Base-by-base conservation (phyloP, 495 filamentous ascomycete species). In the Pyronema domesticum region DNA sequence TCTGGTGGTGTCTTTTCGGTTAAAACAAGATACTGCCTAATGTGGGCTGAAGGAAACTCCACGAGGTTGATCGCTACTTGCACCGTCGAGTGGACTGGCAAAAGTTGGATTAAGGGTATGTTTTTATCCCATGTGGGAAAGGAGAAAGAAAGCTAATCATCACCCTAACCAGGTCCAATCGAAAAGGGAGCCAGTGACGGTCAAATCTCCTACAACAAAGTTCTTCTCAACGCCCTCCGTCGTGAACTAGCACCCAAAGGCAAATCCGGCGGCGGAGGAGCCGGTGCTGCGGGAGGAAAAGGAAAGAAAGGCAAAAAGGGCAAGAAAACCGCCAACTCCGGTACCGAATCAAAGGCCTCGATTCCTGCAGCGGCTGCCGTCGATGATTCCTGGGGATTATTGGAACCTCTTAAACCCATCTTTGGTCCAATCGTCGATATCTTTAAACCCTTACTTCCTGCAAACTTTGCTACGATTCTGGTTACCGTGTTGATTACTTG, bases 91-190 rank as follows among this genome's bases (percentile, higher is more conserved):
- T 99, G 91, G 91, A 79, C 83, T 0, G 89, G 91, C 53, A 99
- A 99, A 73, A 94, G 86, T 70, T 99, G 93, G 91, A 67, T 96
- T 39, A 96, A 94, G 72, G 86, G 89, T 95, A 76, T 64, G 71
- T 23, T 35, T 57, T 37, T 46, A 13, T 15, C 55, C 14, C 48
- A 40, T 44, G 23, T 30, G 23, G 1, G 23, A 30, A 1, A 5
- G 23, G 23, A 5, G 23, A 30, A 30, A 5, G 23, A 30, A 30
- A 30, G 23, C 30, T 47, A 46, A 23, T 48, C 55, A 54, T 56
- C 48, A 56, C n/a, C n/a, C n/a, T 52, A 15, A 23, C 18, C 33
- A 57, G 55, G 55, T 54, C 43, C 18, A 46, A 54, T 57, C 10
- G 50, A 53, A 35, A 55, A 54, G 14, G 50, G 55, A 18, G 50